phyloP scores from a whole-genome alignment of 805 yeast species.

The Starmerella apicola region DNA sequence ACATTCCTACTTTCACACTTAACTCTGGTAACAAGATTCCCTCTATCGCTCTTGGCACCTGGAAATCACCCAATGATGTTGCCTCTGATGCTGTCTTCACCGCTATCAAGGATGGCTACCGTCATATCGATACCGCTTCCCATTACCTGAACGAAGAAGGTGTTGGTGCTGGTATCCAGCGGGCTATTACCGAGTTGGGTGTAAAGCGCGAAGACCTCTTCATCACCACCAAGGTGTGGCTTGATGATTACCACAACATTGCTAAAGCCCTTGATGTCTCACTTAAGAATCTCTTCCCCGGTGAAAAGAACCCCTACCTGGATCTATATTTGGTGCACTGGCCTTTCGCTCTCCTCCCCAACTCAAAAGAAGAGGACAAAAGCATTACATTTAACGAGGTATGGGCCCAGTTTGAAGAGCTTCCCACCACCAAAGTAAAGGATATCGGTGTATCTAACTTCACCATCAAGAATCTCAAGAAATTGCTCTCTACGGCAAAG shows the following conservation, averaged over 20 bases:
- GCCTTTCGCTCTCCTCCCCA: constrained; percentile 35
- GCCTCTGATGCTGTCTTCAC: constrained; percentile 42
- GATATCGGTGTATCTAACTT: constrained; percentile 74
- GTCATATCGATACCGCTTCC: constrained; percentile 67
- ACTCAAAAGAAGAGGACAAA: constrained; percentile 15
- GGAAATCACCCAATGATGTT: constrained; percentile 35
- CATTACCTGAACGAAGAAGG: constrained; percentile 55
- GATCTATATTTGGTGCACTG: constrained; percentile 58
- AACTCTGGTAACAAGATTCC: constrained; percentile 52
- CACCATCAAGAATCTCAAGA: constrained; percentile 40
- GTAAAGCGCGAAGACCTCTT: constrained; percentile 41
- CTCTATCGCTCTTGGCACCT: constrained; percentile 59
- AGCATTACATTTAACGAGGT: constrained; percentile 36
- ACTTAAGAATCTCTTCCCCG: constrained; percentile 33
- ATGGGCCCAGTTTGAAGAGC: constrained; percentile 51
- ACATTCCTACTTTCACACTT: constrained; percentile 31
- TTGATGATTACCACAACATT: constrained; percentile 29
- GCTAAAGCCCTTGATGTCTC: constrained; percentile 40
- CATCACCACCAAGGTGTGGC: constrained; percentile 55
- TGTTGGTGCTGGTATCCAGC: constrained; percentile 43
- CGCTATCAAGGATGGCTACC: constrained; percentile 54
- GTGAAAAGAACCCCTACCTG: constrained; percentile 41
- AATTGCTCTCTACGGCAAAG: constrained; percentile 32
- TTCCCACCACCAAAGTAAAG: constrained; percentile 39
- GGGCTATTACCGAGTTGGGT: constrained; percentile 23